phyloP scores from a whole-genome alignment of 1,284 basidiomycete genomes.

The Coniferiporia sulphurascens region DNA sequence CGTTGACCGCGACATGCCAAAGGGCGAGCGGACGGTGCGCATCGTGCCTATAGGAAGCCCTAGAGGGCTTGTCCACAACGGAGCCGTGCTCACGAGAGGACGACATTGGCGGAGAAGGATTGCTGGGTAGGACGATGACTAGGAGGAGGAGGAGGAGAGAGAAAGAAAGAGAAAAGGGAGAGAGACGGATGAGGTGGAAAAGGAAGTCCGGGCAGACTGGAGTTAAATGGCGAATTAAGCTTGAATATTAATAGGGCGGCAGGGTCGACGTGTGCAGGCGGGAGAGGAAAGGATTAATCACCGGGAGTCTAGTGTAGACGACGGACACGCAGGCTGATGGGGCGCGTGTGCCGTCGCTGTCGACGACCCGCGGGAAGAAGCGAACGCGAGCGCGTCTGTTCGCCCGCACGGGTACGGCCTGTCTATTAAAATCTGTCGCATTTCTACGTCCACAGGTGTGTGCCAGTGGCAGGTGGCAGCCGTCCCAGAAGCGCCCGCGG shows the following conservation, averaged over 20 bases:
- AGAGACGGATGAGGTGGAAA: conserved; percentile 10
- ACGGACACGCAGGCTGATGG: not conserved
- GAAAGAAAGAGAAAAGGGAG: conserved; percentile 4
- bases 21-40: conserved; percentile 5
- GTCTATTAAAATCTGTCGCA: no score
- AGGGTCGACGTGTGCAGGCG: not conserved
- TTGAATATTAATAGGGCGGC: not conserved
- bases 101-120: not conserved
- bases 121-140: not conserved
- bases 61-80: not conserved
- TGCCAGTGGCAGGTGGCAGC: not conserved
- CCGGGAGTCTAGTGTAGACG: not conserved
- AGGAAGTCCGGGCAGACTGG: not conserved
- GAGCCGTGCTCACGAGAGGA: not conserved
- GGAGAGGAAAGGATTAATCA: not conserved
- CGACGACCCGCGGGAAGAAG: no score
- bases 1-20: conserved; percentile 15
- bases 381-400: no score
- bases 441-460: no score
- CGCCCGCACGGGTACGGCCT: no score
- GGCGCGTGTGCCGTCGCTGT: no score
- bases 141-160: not conserved
- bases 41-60: not conserved
- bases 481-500: not conserved
- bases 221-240: not conserved